These are phyloP conservation scores for Sugiyamaella japonica DNA, from an alignment of 1,139 yeast genomes.

Conservation along the genomic window DNA sequence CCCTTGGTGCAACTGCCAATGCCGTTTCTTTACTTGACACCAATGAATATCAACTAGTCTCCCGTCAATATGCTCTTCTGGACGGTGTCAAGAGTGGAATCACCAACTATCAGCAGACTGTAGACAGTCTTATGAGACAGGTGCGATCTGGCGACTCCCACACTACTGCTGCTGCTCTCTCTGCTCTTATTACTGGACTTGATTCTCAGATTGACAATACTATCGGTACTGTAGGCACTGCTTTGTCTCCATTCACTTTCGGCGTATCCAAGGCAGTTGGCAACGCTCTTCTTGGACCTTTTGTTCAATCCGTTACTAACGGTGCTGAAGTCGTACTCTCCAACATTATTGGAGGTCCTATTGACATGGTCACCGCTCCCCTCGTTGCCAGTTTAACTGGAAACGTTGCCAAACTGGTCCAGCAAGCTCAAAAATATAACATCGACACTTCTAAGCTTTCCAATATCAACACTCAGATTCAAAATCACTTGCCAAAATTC, in stretches of 20 bases:
- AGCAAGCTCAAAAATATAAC: constrained; percentile 23
- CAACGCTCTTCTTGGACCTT: constrained; percentile 35
- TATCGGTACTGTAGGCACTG: constrained; percentile 29
- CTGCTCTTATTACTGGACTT: constrained; percentile 33
- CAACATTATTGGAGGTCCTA: constrained; percentile 28
- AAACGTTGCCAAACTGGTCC: constrained; percentile 20
- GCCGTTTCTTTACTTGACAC: neutral
- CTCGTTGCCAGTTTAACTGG: constrained; percentile 16
- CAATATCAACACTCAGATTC: constrained; percentile 17
- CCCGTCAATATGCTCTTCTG: neutral
- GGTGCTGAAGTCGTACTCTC: constrained; percentile 24
- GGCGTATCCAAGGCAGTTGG: constrained; percentile 33
- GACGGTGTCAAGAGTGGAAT: constrained; percentile 20
- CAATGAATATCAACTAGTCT: neutral
- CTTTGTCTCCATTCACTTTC: constrained; percentile 30
- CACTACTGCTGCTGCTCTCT: constrained; percentile 18
- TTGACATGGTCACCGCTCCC: constrained; percentile 21
- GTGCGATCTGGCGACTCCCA: constrained; percentile 24
- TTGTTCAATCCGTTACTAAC: constrained; percentile 36
- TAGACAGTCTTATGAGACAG: constrained; percentile 27
- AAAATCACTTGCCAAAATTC: neutral
- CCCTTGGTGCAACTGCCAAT: neutral
- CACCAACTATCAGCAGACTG: constrained; percentile 29
- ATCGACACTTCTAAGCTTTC: constrained; percentile 24
- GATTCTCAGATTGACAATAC: constrained; percentile 35